Conservation (phyloP, 495 filamentous ascomycete genomes). For the Penicillium coprophilum region DNA sequence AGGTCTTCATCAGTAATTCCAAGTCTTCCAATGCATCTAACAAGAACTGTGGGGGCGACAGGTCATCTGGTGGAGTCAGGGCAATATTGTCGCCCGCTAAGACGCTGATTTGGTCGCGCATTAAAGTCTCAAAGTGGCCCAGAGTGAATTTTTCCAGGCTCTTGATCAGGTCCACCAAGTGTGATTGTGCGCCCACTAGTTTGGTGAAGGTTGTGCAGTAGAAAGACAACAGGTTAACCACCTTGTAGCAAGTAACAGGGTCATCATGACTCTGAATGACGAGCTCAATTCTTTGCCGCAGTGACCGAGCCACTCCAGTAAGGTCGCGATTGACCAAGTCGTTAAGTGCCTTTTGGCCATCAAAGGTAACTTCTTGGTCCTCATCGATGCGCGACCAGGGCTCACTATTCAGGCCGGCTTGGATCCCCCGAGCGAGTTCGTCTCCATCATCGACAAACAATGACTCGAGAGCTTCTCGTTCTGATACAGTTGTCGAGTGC, state of each 20-base stretch:
- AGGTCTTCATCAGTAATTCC: constrained; percentile 72
- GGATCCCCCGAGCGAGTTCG: constrained; percentile 81
- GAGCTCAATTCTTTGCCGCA: constrained; percentile 84
- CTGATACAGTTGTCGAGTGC: constrained; percentile 89
- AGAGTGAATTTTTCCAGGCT: constrained; percentile 74
- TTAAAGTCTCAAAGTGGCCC: constrained; percentile 74
- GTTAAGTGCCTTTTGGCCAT: constrained; percentile 80
- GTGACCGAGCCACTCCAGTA: constrained; percentile 68
- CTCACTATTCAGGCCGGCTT: constrained; percentile 82
- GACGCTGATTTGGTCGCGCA: constrained; percentile 72
- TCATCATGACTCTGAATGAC: constrained; percentile 92
- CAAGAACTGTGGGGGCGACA: constrained; percentile 81
- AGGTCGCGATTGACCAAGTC: constrained; percentile 87
- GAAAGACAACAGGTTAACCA: constrained; percentile 84
- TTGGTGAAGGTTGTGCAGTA: constrained; percentile 83
- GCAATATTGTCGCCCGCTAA: constrained; percentile 71
- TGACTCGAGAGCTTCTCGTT: constrained; percentile 87
- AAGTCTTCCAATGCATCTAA: constrained; percentile 75
- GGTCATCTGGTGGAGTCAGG: constrained; percentile 50
- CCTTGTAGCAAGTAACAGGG: constrained; percentile 81
- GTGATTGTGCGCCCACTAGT: constrained; percentile 68
- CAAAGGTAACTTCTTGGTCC: constrained; percentile 65
- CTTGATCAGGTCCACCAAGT: constrained; percentile 66
- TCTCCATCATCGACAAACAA: constrained; percentile 92
- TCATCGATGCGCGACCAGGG: constrained; percentile 70